Evolutionary conservation across 495 filamentous ascomycete genomes (phyloP).

Genomic region (Penicillium salamii): DNA sequence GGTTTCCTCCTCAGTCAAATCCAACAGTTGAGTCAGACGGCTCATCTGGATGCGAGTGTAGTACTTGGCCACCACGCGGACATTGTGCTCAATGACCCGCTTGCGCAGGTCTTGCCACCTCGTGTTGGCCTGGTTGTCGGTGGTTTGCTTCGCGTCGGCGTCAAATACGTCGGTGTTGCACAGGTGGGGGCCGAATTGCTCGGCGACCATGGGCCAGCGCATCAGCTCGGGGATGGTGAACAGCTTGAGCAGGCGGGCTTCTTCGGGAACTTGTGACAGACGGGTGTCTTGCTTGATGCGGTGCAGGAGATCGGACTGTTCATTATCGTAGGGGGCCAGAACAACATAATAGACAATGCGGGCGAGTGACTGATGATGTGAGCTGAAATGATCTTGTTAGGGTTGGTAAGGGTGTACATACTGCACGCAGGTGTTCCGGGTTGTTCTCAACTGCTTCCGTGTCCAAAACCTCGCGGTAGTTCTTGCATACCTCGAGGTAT

Average conservation of each 20-base stretch:
- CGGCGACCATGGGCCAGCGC: constrained; percentile 91
- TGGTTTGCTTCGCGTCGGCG: constrained; percentile 51
- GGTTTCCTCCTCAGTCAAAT: constrained; percentile 90
- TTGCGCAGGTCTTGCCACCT: constrained; percentile 94
- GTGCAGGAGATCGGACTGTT: constrained; percentile 95
- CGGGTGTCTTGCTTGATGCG: constrained; percentile 71
- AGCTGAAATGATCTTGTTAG: background rate
- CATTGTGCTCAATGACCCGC: constrained; percentile 98
- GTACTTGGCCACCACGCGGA: constrained; percentile 95
- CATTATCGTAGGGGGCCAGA: constrained; percentile 95
- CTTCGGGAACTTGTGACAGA: constrained; percentile 64
- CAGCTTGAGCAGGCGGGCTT: constrained; percentile 78
- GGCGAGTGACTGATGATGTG: constrained; percentile 65
- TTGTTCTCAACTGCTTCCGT: constrained; percentile 92
- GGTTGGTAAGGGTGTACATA: constrained; percentile 43
- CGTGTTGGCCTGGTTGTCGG: constrained; percentile 71
- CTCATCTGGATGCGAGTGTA: constrained; percentile 95
- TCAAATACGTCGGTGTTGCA: constrained; percentile 86
- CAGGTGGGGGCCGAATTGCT: constrained; percentile 84
- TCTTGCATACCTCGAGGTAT: constrained; percentile 95
- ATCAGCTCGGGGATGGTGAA: constrained; percentile 97
- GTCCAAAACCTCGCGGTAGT: constrained; percentile 93
- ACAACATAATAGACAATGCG: constrained; percentile 96
- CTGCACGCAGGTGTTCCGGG: constrained; percentile 75
- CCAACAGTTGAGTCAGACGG: constrained; percentile 82